Base-by-base conservation (phyloP, 352 stramenopile species). In the Globisporangium emineosum region DNA sequence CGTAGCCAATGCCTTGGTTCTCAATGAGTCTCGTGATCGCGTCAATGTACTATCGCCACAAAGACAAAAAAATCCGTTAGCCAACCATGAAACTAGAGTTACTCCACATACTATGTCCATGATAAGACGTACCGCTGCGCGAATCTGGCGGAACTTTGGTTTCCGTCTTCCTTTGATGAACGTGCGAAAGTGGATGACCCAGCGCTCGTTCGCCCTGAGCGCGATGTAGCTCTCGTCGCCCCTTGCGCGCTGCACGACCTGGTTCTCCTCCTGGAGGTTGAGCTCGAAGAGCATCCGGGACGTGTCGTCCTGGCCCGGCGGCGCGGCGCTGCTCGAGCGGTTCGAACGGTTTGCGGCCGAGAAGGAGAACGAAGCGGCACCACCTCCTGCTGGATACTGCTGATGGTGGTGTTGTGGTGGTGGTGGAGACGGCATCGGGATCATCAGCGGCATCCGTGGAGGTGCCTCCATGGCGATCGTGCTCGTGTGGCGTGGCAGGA, bases 1-100 rank as follows among this genome's bases (percentile, higher is more conserved):
- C 68, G 43, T 77, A 79, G 21, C 67, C 62, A 13, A 71, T 69
- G 52, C 70, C 70, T 68, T 79, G 75, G 55, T 70, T 76, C 59
- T 91, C 83, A 40, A 89, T 75, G 57, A 91, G 61, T 42, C 74
- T 76, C 13, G 77, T 89, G 60, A 90, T 88, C 23, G 78, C 76
- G 47, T 89, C 77, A 65, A 91, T 86, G 60, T 85, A 89, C 82
- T 91, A 47, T 43, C 21, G 19, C 27, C 8, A 23, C 5, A 45
- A 21, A 45, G 40, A 45, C 15, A 45, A 19, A 21, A 45, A 7
- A 45, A 17, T 45, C 7, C 17, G 40, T 45, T 17, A 45, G 40
- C 10, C 17, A 9, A 21, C 5, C 40, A 21, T 45, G 17, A n/a
- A n/a, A 3, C 7, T 6, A 45, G 40, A 45, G 19, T 21, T 45